Evolutionary conservation across 1,284 basidiomycete species (phyloP).

Genomic region (Marasmius fiardii): DNA sequence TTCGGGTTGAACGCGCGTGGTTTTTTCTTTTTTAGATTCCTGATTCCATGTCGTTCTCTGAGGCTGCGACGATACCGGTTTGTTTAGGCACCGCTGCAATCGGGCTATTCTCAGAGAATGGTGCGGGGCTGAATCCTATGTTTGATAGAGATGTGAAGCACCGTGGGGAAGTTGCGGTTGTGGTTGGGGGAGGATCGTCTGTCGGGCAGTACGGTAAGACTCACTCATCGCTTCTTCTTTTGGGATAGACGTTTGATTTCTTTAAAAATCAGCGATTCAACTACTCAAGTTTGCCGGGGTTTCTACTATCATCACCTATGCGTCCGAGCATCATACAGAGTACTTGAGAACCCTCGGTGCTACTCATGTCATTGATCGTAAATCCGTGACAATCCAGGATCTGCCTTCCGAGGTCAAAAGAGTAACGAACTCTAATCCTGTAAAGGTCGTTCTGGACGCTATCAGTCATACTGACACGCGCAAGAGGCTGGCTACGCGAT

Average conservation of each 20-base stretch:
- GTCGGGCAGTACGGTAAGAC: slow-evolving; percentile 10
- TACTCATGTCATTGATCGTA: background rate
- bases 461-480: slow-evolving; percentile 1
- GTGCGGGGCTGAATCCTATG: slow-evolving; percentile 7
- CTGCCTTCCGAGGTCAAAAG: slow-evolving; percentile 4
- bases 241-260: background rate
- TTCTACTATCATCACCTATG: slow-evolving; percentile 2
- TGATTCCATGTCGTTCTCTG: slow-evolving; percentile 3
- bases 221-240: background rate
- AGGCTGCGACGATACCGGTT: slow-evolving; percentile 7
- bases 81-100: background rate
- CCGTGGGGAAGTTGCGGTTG: background rate
- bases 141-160: background rate
- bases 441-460: slow-evolving; percentile 5
- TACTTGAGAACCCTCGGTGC: background rate
- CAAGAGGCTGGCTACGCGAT: background rate
- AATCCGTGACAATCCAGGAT: background rate
- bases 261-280: slow-evolving; percentile 1
- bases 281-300: background rate
- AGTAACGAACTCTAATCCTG: background rate
- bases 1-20: background rate
- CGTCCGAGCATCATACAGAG: background rate
- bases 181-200: slow-evolving; percentile 5
- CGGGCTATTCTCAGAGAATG: background rate
- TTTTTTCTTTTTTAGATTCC: background rate